These are phyloP conservation scores for Phytophthora nicotianae DNA, from an alignment of 352 stramenopile genomes.

Conservation along the genomic window DNA sequence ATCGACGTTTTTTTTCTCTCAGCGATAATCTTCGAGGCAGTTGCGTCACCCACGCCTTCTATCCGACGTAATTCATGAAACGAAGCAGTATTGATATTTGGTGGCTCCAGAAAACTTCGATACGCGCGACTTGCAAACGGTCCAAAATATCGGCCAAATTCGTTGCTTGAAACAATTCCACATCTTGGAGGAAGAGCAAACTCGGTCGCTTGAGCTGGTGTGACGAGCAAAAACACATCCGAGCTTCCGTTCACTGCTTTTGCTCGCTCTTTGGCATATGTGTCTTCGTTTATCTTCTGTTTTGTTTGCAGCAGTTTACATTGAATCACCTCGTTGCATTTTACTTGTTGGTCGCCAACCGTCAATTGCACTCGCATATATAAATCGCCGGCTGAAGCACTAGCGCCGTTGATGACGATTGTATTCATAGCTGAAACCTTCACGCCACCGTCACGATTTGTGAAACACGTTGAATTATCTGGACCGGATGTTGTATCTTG, in stretches of 20 bases:
- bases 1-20: constrained; percentile 3
- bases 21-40: background rate
- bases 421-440: constrained; percentile 7
- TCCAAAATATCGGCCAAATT: constrained; percentile 19
- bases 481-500: constrained; percentile 4
- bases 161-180: constrained; percentile 12
- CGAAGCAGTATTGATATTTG: no score
- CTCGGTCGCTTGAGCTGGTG: background rate
- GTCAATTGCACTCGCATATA: constrained; percentile 9
- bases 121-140: constrained; percentile 21
- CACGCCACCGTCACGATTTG: background rate
- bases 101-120: background rate
- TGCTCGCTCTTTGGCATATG: background rate
- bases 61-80: background rate
- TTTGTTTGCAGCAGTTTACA: background rate
- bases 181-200: constrained; percentile 2
- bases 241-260: background rate
- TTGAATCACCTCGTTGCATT: constrained; percentile 16
- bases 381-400: constrained; percentile 2
- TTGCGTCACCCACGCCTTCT: constrained; percentile 5
- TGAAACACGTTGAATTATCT: no score
- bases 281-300: background rate
- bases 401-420: constrained; percentile 1
- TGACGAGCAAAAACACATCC: constrained; percentile 10
- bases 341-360: background rate